Percentiles rank a stretch among this genome's conserved stretches.
phyloP scores from a whole-genome alignment of 352 stramenopile genomes.

The Phytopythium boreale region DNA sequence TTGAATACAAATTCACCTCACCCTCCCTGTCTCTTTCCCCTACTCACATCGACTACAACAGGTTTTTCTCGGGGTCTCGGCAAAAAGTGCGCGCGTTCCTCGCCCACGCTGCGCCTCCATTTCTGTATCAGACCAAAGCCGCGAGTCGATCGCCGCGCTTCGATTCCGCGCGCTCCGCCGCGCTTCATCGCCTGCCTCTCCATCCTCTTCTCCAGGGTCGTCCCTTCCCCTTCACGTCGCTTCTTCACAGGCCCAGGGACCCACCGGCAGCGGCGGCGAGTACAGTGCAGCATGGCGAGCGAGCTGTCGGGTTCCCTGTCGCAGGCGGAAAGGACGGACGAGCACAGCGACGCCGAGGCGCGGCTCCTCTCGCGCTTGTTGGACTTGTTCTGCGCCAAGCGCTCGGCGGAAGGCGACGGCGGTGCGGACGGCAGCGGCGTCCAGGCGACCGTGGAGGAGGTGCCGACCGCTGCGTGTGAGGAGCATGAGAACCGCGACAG shows the following conservation, averaged over 20 bases:
- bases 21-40: neutral
- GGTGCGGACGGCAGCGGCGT: neutral
- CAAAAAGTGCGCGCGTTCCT: neutral
- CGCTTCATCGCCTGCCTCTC: too few relatives aligned
- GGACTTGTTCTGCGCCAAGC: conserved; percentile 33
- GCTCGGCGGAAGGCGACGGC: neutral
- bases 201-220: neutral
- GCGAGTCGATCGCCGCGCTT: neutral
- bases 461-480: neutral
- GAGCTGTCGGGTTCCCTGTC: conserved; percentile 13
- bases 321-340: conserved; percentile 2
- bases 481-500: neutral
- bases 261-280: conserved; percentile 2
- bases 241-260: neutral
- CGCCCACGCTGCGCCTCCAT: neutral
- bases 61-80: neutral
- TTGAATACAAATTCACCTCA: neutral
- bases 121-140: neutral
- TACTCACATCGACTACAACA: neutral
- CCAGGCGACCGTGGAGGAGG: too few relatives aligned
- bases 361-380: conserved; percentile 45
- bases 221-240: neutral
- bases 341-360: conserved; percentile 13
- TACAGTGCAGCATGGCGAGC: conserved; percentile 7
- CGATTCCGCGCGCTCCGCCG: neutral